Evolutionary conservation across 176 grass and related monocot species (phyloP).

Genomic region (Puya raimondii): DNA sequence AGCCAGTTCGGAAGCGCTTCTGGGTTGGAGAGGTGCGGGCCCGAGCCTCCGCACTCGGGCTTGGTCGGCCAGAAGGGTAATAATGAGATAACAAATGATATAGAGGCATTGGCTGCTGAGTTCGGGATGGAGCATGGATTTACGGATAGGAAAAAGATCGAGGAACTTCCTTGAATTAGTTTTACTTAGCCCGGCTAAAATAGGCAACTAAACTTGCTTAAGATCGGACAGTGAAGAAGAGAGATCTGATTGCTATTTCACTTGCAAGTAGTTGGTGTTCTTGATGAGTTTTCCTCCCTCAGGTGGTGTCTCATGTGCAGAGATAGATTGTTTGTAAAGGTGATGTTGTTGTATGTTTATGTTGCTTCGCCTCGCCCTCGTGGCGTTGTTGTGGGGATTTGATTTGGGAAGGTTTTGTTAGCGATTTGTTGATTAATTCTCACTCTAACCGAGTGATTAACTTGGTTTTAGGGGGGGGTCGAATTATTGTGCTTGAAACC

Average conservation of each 20-base stretch:
- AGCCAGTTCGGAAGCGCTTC: constrained; percentile 13
- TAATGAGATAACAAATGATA: constrained; percentile 19
- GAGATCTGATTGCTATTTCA: no score
- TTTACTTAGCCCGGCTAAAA: not conserved
- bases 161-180: not conserved
- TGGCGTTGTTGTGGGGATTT: no score
- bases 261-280: no score
- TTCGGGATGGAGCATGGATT: constrained; percentile 11
- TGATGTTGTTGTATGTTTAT: no score
- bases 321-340: no score
- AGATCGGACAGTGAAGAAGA: no score
- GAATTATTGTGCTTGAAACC: not conserved
- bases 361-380: no score
- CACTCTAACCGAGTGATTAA: not conserved
- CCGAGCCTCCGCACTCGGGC: constrained; percentile 1
- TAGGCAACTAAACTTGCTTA: no score
- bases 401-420: not conserved
- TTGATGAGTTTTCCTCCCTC: no score
- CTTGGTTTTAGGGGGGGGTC: not conserved
- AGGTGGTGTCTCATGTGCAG: no score
- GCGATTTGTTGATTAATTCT: constrained; percentile 3
- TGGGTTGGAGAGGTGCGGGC: constrained; percentile 5
- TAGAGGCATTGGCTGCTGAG: constrained; percentile 4
- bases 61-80: constrained; percentile 5
- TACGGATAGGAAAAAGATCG: constrained; percentile 5